Evolutionary conservation across 2,329 filamentous ascomycete genomes (phyloP).

Genomic region (Fusarium tuaranense): DNA sequence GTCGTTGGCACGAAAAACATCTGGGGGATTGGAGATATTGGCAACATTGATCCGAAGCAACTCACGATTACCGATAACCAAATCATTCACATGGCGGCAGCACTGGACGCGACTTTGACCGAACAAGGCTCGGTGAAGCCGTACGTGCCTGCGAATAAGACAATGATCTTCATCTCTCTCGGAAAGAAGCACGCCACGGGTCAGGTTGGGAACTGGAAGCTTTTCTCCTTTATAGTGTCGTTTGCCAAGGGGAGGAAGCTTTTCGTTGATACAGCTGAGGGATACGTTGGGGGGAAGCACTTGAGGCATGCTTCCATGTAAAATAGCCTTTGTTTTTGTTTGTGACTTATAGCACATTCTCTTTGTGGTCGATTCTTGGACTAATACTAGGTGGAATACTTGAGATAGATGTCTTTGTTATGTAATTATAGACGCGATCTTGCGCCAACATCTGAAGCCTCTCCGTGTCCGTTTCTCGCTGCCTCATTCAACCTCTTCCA

Average conservation of each 20-base stretch:
- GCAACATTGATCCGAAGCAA: constrained; percentile 54
- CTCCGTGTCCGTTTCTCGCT: not conserved
- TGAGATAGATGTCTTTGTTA: not conserved
- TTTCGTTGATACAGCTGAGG: constrained; percentile 47
- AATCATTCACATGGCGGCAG: constrained; percentile 47
- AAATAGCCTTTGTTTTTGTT: not conserved
- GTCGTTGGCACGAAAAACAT: constrained; percentile 50
- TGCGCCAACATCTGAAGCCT: not conserved
- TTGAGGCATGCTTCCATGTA: constrained; percentile 46
- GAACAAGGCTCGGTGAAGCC: constrained; percentile 8
- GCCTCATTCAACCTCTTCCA: constrained; percentile 63
- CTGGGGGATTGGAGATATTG: constrained; percentile 58
- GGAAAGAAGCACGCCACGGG: constrained; percentile 46
- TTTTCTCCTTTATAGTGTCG: constrained; percentile 48
- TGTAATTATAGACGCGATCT: not conserved
- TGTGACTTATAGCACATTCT: not conserved
- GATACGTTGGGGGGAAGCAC: constrained; percentile 46
- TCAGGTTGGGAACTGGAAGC: constrained; percentile 49
- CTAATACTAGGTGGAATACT: not conserved
- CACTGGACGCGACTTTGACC: constrained; percentile 45
- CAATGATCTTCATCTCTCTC: constrained; percentile 46
- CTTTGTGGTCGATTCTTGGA: not conserved
- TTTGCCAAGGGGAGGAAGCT: constrained; percentile 50
- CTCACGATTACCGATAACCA: constrained; percentile 49
- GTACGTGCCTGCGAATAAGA: constrained; percentile 41